phyloP scores from a whole-genome alignment of 208 protist genomes.

The Vickermania ingenoplastis region DNA sequence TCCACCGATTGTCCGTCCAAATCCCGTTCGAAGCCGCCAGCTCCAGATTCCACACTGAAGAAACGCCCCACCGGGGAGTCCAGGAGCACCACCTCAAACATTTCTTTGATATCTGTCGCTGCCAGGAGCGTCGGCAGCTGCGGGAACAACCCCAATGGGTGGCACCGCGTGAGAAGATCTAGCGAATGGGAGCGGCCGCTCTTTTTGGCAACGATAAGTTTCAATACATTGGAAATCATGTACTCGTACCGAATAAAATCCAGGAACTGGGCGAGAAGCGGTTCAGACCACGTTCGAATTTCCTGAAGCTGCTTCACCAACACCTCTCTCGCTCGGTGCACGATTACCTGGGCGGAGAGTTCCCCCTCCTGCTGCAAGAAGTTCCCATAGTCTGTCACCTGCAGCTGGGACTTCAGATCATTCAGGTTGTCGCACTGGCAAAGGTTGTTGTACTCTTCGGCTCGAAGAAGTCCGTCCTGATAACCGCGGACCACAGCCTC shows the following conservation, averaged over 20 bases:
- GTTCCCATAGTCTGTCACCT: conserved; percentile 95
- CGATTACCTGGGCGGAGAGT: conserved; percentile 87
- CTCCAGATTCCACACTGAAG: conserved; percentile 45
- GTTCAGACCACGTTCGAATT: conserved; percentile 89
- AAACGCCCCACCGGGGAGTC: conserved; percentile 93
- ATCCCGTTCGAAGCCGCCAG: conserved; percentile 70
- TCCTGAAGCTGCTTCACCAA: conserved; percentile 95
- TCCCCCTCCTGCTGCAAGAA: conserved; percentile 95
- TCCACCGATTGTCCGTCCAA: conserved; percentile 94
- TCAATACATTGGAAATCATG: conserved; percentile 95
- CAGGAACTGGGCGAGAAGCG: conserved; percentile 95
- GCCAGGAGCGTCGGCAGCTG: conserved; percentile 91
- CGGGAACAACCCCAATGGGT: conserved; percentile 96
- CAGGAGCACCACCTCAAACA: conserved; percentile 96
- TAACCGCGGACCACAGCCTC: conserved; percentile 90
- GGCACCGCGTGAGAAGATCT: conserved; percentile 94
- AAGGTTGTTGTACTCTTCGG: conserved; percentile 96
- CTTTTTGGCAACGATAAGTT: conserved; percentile 84
- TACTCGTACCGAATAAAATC: conserved; percentile 99
- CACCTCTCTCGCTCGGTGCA: conserved; percentile 89
- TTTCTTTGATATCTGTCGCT: conserved; percentile 86
- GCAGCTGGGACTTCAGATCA: conserved; percentile 97
- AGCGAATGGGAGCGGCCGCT: conserved; percentile 64
- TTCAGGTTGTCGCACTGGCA: conserved; percentile 96
- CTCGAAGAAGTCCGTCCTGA: conserved; percentile 86